A percentile compares a stretch with the other conserved stretches of the same genome.
Evolutionary conservation across 2,329 filamentous ascomycete genomes (phyloP).

Genomic region (Microsporum ferrugineum): DNA sequence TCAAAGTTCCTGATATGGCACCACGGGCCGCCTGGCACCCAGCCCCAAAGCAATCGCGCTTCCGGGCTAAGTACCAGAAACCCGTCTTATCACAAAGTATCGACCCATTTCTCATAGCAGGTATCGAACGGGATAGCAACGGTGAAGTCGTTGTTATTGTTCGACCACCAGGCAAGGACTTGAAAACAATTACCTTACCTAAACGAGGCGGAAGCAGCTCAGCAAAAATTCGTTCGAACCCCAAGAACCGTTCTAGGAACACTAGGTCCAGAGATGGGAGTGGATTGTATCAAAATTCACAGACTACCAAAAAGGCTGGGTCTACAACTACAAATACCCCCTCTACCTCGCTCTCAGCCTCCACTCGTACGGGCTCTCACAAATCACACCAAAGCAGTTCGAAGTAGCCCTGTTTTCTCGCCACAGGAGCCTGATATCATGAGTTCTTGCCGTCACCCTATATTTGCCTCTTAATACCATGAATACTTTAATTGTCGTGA

Average conservation of each 20-base stretch:
- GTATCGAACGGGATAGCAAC: constrained; percentile 29
- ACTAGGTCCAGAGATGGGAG: constrained; percentile 31
- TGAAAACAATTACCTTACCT: constrained; percentile 32
- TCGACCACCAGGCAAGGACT: constrained; percentile 36
- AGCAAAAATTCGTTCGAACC: constrained; percentile 19
- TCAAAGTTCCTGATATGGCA: constrained; percentile 53
- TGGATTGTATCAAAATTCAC: constrained; percentile 26
- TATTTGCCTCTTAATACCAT: not conserved
- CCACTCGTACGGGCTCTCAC: not conserved
- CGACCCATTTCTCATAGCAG: constrained; percentile 34
- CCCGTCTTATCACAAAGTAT: constrained; percentile 42
- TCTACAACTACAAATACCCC: constrained; percentile 5
- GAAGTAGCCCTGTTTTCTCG: not conserved
- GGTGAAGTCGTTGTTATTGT: constrained; percentile 32
- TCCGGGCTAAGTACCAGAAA: constrained; percentile 41
- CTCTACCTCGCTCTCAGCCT: not conserved
- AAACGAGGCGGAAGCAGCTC: constrained; percentile 22
- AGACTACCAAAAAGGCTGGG: constrained; percentile 9
- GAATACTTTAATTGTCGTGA: not conserved
- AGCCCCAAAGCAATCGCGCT: constrained; percentile 30
- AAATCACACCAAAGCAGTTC: constrained; percentile 2
- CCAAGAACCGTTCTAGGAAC: constrained; percentile 23
- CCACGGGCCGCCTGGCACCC: constrained; percentile 55
- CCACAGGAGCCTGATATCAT: not conserved
- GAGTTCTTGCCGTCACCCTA: not conserved